Conservation (phyloP, 148 eudicot genomes). For the Spergularia marina region DNA sequence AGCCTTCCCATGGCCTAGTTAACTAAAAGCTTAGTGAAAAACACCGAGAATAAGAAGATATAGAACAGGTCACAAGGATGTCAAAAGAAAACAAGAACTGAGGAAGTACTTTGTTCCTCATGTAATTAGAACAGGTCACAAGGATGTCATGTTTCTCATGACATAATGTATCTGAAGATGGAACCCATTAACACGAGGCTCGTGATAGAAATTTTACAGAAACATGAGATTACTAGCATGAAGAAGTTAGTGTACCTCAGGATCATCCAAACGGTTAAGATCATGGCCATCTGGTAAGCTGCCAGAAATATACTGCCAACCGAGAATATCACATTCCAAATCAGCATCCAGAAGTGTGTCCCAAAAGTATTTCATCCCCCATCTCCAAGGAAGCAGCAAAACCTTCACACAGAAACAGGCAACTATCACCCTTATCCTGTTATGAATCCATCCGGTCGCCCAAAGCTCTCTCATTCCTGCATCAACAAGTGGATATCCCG, state of each 20-base stretch:
- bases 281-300: conserved; percentile 95
- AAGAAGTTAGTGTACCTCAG: conserved; percentile 50
- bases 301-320: conserved; percentile 99
- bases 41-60: no score
- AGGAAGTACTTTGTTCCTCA: no score
- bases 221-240: neutral
- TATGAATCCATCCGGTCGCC: conserved; percentile 99
- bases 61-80: no score
- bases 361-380: conserved; percentile 99
- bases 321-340: conserved; percentile 90
- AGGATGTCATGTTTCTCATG: no score
- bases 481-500: conserved; percentile 95
- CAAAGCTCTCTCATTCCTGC: conserved; percentile 98
- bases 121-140: no score
- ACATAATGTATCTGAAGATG: neutral
- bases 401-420: conserved; percentile 85
- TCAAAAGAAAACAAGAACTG: no score
- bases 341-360: conserved; percentile 97
- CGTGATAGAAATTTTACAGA: neutral
- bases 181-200: neutral
- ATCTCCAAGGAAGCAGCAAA: conserved; percentile 88
- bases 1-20: no score
- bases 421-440: conserved; percentile 78
- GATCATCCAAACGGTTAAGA: conserved; percentile 83
- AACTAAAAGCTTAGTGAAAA: no score